Conservation (phyloP, 371 early-diverging fungal genomes). For the Syncephalastrum contaminatum region DNA sequence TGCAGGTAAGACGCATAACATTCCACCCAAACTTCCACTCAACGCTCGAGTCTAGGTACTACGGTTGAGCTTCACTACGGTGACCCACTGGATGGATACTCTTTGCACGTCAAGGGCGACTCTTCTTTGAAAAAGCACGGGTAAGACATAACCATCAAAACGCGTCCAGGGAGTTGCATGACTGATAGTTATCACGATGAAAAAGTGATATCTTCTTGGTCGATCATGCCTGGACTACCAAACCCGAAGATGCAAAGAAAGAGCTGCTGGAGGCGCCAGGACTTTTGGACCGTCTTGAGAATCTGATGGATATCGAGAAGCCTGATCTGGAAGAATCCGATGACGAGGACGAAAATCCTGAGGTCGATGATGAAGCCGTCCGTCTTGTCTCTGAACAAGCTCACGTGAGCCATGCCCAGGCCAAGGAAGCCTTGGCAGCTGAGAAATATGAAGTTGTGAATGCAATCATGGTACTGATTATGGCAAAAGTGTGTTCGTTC, state of each 20-base stretch:
- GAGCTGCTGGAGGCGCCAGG: constrained; percentile 52
- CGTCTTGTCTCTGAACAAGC: constrained; percentile 62
- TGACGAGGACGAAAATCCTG: constrained; percentile 33
- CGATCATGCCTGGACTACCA: constrained; percentile 77
- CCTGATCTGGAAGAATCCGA: constrained; percentile 39
- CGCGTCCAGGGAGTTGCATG: background rate
- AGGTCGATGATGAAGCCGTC: constrained; percentile 43
- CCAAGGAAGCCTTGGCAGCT: constrained; percentile 55
- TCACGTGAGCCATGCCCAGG: constrained; percentile 51
- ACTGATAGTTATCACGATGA: background rate
- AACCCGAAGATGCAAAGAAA: constrained; percentile 52
- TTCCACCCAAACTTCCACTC: too few species aligned
- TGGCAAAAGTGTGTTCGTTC: background rate
- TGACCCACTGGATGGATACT: constrained; percentile 54
- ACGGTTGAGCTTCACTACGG: constrained; percentile 56
- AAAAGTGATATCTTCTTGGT: constrained; percentile 63
- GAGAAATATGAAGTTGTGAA: constrained; percentile 66
- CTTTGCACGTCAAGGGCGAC: constrained; percentile 56
- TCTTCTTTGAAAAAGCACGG: constrained; percentile 50
- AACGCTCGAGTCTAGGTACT: background rate
- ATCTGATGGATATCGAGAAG: constrained; percentile 59
- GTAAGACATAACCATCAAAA: constrained; percentile 19
- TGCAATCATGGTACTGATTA: constrained; percentile 56
- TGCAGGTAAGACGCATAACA: constrained; percentile 39
- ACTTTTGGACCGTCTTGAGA: constrained; percentile 62